Conservation (phyloP, 2,329 filamentous ascomycete genomes). For the Cytospora mali region DNA sequence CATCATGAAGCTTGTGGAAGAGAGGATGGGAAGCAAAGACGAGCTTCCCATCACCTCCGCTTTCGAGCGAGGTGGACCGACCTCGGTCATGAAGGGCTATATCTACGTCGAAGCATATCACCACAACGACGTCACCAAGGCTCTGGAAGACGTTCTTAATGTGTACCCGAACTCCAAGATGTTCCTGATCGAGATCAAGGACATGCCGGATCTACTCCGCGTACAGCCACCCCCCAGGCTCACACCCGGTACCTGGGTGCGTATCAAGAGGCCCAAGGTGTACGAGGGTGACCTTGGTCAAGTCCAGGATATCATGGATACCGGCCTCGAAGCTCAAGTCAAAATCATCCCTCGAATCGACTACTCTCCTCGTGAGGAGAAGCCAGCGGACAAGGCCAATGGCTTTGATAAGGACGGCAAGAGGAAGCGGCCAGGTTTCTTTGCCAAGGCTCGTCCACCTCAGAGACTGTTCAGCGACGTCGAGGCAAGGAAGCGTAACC, state of each 20-base stretch:
- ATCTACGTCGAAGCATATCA: slow-evolving; percentile 92
- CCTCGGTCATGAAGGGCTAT: slow-evolving; percentile 85
- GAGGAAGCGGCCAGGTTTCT: slow-evolving; percentile 70
- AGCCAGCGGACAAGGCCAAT: slow-evolving; percentile 10
- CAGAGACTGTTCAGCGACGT: slow-evolving; percentile 90
- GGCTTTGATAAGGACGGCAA: slow-evolving; percentile 62
- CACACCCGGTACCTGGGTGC: slow-evolving; percentile 88
- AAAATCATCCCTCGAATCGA: slow-evolving; percentile 88
- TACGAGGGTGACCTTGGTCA: slow-evolving; percentile 90
- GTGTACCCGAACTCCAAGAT: slow-evolving; percentile 88
- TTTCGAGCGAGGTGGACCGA: slow-evolving; percentile 82
- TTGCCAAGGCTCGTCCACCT: slow-evolving; percentile 66
- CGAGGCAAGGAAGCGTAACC: slow-evolving; percentile 87
- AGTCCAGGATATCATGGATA: slow-evolving; percentile 89
- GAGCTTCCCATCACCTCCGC: slow-evolving; percentile 84
- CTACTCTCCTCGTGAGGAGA: slow-evolving; percentile 54
- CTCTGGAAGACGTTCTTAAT: slow-evolving; percentile 82
- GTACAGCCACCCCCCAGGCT: slow-evolving; percentile 85
- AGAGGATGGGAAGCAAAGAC: slow-evolving; percentile 75
- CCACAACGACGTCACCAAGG: slow-evolving; percentile 81
- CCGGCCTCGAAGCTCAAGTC: slow-evolving; percentile 85
- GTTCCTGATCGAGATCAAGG: slow-evolving; percentile 89
- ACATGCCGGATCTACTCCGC: slow-evolving; percentile 94
- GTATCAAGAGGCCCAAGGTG: slow-evolving; percentile 76
- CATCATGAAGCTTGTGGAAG: slow-evolving; percentile 86